Evolutionary conservation across 495 filamentous ascomycete species (phyloP).

Genomic region (Pyrenula massariospora): DNA sequence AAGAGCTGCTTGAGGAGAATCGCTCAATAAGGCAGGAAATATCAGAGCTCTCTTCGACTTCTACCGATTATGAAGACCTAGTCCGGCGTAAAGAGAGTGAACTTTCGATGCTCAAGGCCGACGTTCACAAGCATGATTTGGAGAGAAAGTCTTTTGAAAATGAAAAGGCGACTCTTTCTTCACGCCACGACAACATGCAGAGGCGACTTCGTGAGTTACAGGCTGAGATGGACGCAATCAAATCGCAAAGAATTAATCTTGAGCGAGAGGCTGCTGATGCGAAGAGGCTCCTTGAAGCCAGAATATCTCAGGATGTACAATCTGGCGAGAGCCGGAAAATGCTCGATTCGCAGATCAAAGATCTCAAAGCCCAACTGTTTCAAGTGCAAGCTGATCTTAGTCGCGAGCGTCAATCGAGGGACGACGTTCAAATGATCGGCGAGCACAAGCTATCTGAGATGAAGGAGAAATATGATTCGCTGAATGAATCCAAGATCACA

Average conservation of each 20-base stretch:
- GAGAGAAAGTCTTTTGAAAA: slow-evolving; percentile 68
- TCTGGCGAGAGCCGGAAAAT: slow-evolving; percentile 75
- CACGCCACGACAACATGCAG: slow-evolving; percentile 72
- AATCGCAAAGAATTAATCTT: slow-evolving; percentile 67
- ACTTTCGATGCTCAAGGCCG: slow-evolving; percentile 68
- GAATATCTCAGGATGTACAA: slow-evolving; percentile 80
- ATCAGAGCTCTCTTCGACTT: slow-evolving; percentile 77
- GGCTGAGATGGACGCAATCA: slow-evolving; percentile 78
- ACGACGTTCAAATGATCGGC: slow-evolving; percentile 84
- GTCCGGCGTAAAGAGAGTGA: slow-evolving; percentile 91
- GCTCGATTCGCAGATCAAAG: slow-evolving; percentile 75
- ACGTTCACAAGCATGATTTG: slow-evolving; percentile 65
- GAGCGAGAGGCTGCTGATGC: slow-evolving; percentile 84
- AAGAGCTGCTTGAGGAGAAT: slow-evolving; percentile 71
- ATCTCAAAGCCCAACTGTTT: slow-evolving; percentile 76
- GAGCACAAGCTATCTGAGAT: slow-evolving; percentile 78
- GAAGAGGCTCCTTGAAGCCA: slow-evolving; percentile 72
- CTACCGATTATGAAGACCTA: slow-evolving; percentile 87
- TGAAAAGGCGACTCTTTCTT: slow-evolving; percentile 54
- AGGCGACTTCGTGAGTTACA: slow-evolving; percentile 71
- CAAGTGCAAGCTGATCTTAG: slow-evolving; percentile 80
- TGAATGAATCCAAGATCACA: slow-evolving; percentile 91
- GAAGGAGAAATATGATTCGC: slow-evolving; percentile 71
- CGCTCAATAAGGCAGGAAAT: slow-evolving; percentile 76
- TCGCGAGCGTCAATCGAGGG: slow-evolving; percentile 85